Conservation (phyloP, 2,329 filamentous ascomycete species). For the Ceratocystis albifundus region DNA sequence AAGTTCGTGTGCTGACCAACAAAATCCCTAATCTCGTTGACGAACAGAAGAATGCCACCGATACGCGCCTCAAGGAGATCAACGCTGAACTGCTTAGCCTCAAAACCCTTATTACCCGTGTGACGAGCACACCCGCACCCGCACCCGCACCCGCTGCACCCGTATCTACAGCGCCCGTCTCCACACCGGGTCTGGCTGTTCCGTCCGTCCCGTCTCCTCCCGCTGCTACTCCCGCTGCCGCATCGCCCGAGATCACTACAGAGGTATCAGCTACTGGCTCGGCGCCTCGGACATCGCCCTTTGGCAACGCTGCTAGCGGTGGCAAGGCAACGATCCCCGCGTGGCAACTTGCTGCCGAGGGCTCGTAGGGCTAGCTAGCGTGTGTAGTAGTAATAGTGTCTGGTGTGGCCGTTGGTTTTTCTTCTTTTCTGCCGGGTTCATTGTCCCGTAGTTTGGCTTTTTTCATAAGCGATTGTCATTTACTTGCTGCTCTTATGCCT, state of each 20-base stretch:
- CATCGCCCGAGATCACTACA: neutral
- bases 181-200: neutral
- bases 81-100: constrained; percentile 80
- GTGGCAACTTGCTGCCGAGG: constrained; percentile 55
- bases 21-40: constrained; percentile 81
- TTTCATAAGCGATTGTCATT: constrained; percentile 12
- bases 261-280: neutral
- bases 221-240: neutral
- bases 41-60: constrained; percentile 73
- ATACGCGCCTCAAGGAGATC: constrained; percentile 71
- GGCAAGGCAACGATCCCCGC: constrained; percentile 61
- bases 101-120: constrained; percentile 66
- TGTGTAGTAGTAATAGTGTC: constrained; percentile 4
- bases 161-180: neutral
- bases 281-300: constrained; percentile 19
- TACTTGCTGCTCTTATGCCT: neutral
- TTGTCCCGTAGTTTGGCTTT: constrained; percentile 1
- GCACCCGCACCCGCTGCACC: constrained; percentile 25
- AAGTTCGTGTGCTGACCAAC: constrained; percentile 71
- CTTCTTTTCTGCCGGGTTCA: neutral
- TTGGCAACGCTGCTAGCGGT: constrained; percentile 28
- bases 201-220: neutral
- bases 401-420: neutral
- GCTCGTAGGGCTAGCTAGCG: neutral
- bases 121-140: constrained; percentile 34